Conservation (phyloP, 2,329 filamentous ascomycete species). For the Ophidiomyces ophidiicola region DNA sequence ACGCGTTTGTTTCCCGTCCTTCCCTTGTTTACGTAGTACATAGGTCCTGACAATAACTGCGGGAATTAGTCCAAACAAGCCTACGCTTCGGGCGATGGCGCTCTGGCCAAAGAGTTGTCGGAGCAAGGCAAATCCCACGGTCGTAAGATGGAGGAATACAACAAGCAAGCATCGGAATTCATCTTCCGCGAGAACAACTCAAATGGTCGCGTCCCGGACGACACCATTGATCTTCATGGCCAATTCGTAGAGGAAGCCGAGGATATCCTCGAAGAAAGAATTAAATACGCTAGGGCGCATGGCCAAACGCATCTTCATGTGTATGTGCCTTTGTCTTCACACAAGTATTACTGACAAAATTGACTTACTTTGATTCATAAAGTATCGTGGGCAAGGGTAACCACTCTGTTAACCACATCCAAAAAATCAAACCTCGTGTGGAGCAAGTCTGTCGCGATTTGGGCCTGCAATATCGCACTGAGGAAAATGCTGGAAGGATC, state of each 20-base stretch:
- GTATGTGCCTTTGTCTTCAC: conserved; percentile 27
- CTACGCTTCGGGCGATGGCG: conserved; percentile 73
- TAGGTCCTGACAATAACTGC: background rate
- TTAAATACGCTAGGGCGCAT: conserved; percentile 59
- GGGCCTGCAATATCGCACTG: conserved; percentile 69
- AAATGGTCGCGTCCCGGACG: conserved; percentile 55
- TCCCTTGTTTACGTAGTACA: background rate
- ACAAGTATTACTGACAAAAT: background rate
- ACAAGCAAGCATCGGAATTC: conserved; percentile 79
- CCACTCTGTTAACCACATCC: conserved; percentile 67
- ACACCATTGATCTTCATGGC: conserved; percentile 89
- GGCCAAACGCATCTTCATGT: conserved; percentile 80
- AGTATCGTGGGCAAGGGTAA: conserved; percentile 90
- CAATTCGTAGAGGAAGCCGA: conserved; percentile 93
- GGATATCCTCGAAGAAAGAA: conserved; percentile 74
- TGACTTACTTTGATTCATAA: background rate
- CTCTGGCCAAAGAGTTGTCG: conserved; percentile 66
- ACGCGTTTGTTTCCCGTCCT: conserved; percentile 37
- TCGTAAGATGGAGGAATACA: conserved; percentile 73
- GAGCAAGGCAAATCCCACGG: conserved; percentile 78
- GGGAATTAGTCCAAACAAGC: conserved; percentile 56
- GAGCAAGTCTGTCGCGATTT: conserved; percentile 75
- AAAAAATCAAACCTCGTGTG: conserved; percentile 92
- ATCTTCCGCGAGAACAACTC: conserved; percentile 96
- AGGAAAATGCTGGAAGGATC: conserved; percentile 80